These are phyloP conservation scores for Larix sibirica DNA, from an alignment of 83 land plant genomes.

Conservation along the genomic window DNA sequence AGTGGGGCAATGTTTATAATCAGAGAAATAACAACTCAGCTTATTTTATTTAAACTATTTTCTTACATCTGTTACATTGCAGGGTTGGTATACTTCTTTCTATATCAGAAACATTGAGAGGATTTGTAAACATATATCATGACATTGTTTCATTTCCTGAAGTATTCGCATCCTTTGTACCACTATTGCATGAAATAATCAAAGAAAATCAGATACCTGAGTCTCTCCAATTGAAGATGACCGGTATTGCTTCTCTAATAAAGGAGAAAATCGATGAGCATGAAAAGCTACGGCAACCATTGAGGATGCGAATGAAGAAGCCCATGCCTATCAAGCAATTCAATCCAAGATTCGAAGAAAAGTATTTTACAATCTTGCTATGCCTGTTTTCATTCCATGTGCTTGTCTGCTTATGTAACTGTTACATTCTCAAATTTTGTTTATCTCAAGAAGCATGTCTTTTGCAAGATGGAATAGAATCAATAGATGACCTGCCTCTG, in stretches of 20 bases:
- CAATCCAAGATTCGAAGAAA: conserved; percentile 92
- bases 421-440: not conserved
- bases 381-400: conserved; percentile 12
- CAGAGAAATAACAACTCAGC: not conserved
- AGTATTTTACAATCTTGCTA: conserved; percentile 48
- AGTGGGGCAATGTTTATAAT: not conserved
- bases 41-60: conserved; percentile 7
- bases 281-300: conserved; percentile 65
- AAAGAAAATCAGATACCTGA: conserved; percentile 41
- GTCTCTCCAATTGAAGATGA: conserved; percentile 27
- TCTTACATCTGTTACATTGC: conserved; percentile 18
- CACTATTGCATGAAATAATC: conserved; percentile 46
- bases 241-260: conserved; percentile 36
- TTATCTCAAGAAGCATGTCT: not conserved
- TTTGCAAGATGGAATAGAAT: not conserved
- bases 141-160: conserved; percentile 76
- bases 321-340: conserved; percentile 76
- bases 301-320: conserved; percentile 79
- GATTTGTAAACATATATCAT: conserved; percentile 61
- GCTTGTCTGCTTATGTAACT: not conserved
- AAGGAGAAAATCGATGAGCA: conserved; percentile 48
- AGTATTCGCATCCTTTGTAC: conserved; percentile 68
- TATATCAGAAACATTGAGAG: conserved; percentile 54
- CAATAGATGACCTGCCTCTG: not conserved
- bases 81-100: conserved; percentile 64